phyloP scores from a whole-genome alignment of 305 asterid genomes.

The Plantago rigida region DNA sequence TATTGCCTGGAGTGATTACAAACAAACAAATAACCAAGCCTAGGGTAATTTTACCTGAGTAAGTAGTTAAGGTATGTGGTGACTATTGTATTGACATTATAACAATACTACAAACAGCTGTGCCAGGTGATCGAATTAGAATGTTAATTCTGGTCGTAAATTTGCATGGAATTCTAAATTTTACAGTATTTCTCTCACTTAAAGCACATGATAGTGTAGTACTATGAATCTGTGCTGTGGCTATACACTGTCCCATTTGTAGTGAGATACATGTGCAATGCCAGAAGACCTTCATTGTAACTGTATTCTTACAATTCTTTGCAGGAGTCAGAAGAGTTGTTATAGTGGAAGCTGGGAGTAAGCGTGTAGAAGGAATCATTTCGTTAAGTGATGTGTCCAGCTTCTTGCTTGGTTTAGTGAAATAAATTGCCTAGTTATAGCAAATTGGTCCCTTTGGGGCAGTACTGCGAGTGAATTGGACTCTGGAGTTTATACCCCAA shows the following conservation, averaged over 20 bases:
- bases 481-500: constrained; percentile 1
- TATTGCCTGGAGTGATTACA: too few species aligned
- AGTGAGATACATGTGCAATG: too few species aligned
- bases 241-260: too few species aligned
- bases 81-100: too few species aligned
- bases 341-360: constrained; percentile 92
- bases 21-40: too few species aligned
- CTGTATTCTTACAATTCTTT: background rate
- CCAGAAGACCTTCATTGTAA: background rate
- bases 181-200: too few species aligned
- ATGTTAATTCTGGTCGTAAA: too few species aligned
- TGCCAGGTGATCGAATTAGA: background rate
- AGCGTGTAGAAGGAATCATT: constrained; percentile 78
- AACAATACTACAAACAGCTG: background rate
- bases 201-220: too few species aligned
- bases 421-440: background rate
- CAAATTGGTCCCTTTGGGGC: background rate
- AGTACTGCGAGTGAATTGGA: background rate
- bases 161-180: too few species aligned
- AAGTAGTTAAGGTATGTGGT: background rate
- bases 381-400: constrained; percentile 64
- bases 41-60: background rate
- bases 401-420: constrained; percentile 47
- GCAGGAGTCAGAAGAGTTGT: constrained; percentile 81
- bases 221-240: too few species aligned